Evolutionary conservation across 495 filamentous ascomycete species (phyloP).

Genomic region (Lasiosphaeria miniovina): DNA sequence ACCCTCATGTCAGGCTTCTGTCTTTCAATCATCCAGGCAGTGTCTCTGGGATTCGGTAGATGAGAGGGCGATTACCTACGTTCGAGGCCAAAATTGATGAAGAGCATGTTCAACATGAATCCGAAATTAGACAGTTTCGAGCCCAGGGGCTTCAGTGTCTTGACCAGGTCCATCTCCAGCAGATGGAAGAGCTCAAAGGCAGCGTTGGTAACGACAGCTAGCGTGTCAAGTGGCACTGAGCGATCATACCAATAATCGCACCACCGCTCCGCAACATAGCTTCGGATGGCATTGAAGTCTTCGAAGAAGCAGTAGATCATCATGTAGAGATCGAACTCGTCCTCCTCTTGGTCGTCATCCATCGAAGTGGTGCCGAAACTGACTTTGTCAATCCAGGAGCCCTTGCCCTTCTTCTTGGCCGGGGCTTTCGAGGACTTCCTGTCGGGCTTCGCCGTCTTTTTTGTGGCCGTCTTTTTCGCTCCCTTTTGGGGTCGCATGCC

Average conservation of each 20-base stretch:
- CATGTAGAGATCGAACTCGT: conserved; percentile 32
- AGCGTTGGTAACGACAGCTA: conserved; percentile 11
- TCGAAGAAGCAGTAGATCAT: conserved; percentile 35
- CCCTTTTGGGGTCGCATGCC: conserved; percentile 12
- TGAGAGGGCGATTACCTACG: neutral
- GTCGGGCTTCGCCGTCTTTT: conserved; percentile 20
- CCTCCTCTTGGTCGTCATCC: conserved; percentile 17
- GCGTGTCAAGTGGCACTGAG: conserved; percentile 18
- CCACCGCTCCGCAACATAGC: conserved; percentile 27
- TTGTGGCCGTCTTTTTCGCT: conserved; percentile 20
- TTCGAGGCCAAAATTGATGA: neutral
- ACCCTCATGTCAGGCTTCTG: neutral
- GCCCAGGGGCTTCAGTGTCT: neutral
- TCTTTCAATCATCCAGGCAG: neutral
- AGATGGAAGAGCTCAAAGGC: neutral
- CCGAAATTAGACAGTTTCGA: neutral
- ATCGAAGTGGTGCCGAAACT: conserved; percentile 6
- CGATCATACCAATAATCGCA: conserved; percentile 29
- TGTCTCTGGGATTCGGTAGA: too few relatives aligned
- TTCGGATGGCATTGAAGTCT: conserved; percentile 33
- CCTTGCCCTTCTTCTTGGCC: neutral
- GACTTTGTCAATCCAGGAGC: conserved; percentile 22
- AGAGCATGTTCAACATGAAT: neutral
- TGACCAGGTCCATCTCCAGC: neutral
- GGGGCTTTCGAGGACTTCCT: conserved; percentile 5